A percentile compares a stretch with the other conserved stretches of the same genome.
These are phyloP conservation scores for Celoporthe dispersa DNA, from an alignment of 2,329 filamentous ascomycete species.

Conservation along the genomic window DNA sequence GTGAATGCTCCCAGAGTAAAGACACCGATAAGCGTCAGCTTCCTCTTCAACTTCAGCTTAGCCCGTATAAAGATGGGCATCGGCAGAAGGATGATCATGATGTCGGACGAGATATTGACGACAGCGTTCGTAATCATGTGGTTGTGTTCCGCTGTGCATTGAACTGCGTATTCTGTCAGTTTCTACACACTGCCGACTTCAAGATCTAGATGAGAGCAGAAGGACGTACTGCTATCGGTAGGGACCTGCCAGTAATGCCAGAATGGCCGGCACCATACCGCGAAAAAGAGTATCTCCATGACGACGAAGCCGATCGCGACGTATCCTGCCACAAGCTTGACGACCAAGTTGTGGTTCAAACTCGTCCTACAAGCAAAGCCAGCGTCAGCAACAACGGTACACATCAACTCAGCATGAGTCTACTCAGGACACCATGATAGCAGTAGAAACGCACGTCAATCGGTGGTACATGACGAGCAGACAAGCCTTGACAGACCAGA, in stretches of 20 bases:
- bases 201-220: not conserved
- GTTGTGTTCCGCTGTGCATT: constrained; percentile 61
- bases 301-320: constrained; percentile 51
- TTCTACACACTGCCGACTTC: not conserved
- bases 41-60: constrained; percentile 54
- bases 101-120: constrained; percentile 64
- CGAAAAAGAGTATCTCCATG: constrained; percentile 55
- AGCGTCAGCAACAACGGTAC: not conserved
- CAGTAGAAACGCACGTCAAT: constrained; percentile 47
- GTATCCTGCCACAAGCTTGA: constrained; percentile 55
- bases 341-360: constrained; percentile 50
- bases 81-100: constrained; percentile 62
- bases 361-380: constrained; percentile 43
- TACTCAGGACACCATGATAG: not conserved
- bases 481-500: constrained; percentile 61
- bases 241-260: constrained; percentile 62
- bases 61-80: constrained; percentile 57
- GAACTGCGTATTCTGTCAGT: constrained; percentile 40
- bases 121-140: constrained; percentile 63
- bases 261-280: constrained; percentile 61
- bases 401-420: not conserved
- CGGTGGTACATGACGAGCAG: constrained; percentile 62
- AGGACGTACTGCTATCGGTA: constrained; percentile 48
- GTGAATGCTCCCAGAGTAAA: constrained; percentile 53
- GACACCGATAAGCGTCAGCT: constrained; percentile 53